A percentile compares a stretch with the other conserved stretches of the same genome.
phyloP scores from a whole-genome alignment of 83 land plant genomes.

The Picea abies region DNA sequence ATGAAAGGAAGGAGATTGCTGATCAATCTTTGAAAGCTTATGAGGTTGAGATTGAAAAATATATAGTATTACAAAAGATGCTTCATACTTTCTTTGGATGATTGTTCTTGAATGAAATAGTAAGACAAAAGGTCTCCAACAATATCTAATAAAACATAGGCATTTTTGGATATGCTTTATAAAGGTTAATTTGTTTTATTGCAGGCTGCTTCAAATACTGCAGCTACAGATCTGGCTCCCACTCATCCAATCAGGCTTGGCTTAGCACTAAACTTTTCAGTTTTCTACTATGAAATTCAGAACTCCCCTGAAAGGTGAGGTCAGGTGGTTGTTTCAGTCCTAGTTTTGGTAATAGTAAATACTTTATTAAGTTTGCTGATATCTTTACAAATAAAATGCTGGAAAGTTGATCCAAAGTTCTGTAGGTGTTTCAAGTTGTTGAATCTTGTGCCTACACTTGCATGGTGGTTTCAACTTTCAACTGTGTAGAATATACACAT shows the following conservation, averaged over 20 bases:
- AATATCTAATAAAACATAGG: not conserved
- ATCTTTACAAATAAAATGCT: not conserved
- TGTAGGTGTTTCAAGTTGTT: not conserved
- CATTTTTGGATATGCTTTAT: not conserved
- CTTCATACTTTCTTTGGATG: not conserved
- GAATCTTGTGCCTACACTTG: not conserved
- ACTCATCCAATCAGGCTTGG: constrained; percentile 62
- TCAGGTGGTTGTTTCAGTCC: constrained; percentile 22
- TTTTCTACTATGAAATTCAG: constrained; percentile 51
- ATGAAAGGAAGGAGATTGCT: constrained; percentile 52
- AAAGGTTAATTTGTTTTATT: not conserved
- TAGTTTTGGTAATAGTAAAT: constrained; percentile 29
- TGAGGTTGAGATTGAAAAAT: constrained; percentile 26
- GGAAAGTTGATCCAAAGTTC: not conserved
- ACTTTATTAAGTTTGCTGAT: not conserved
- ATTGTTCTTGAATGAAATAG: not conserved
- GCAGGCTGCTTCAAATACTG: constrained; percentile 49
- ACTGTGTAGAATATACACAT: not conserved
- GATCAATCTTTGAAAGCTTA: constrained; percentile 59
- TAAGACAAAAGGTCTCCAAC: not conserved
- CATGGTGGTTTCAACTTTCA: not conserved
- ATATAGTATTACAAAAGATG: not conserved
- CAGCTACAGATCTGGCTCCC: constrained; percentile 52
- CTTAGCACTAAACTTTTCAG: constrained; percentile 49
- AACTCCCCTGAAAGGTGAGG: constrained; percentile 48